Conservation (phyloP, 371 early-diverging fungal species). For the Rhizomucor miehei region DNA sequence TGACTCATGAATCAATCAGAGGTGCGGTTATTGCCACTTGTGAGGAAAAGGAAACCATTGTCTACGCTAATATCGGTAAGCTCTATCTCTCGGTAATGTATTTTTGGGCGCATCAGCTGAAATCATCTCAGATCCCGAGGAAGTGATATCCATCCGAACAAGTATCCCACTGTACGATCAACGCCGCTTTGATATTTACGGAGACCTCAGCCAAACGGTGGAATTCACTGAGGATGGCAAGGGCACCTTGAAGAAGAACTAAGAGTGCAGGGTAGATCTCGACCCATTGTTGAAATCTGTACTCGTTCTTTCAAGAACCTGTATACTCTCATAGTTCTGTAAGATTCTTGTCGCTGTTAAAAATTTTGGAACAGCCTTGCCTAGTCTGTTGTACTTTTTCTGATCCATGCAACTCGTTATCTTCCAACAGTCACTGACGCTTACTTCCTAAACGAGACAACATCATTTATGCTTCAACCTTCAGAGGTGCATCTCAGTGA, state of each 20-base stretch:
- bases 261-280: too few species aligned
- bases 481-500: too few species aligned
- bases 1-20: conserved; percentile 15
- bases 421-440: too few species aligned
- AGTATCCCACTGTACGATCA: conserved; percentile 77
- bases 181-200: conserved; percentile 88
- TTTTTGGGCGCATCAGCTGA: not conserved
- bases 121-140: conserved; percentile 47
- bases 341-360: too few species aligned
- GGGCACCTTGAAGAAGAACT: conserved; percentile 19
- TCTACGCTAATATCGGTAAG: conserved; percentile 80
- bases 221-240: conserved; percentile 23
- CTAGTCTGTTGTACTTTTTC: too few species aligned
- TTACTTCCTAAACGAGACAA: too few species aligned
- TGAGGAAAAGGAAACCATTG: conserved; percentile 78
- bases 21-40: conserved; percentile 68
- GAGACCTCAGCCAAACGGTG: conserved; percentile 44
- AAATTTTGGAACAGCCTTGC: too few species aligned
- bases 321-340: too few species aligned
- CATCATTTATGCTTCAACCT: too few species aligned
- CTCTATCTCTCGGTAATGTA: not conserved
- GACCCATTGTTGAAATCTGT: too few species aligned
- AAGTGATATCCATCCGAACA: conserved; percentile 61
- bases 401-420: too few species aligned
- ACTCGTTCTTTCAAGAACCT: too few species aligned